Evolutionary conservation across 2,329 filamentous ascomycete genomes (phyloP).

Genomic region (Aspergillus hiratsukae): DNA sequence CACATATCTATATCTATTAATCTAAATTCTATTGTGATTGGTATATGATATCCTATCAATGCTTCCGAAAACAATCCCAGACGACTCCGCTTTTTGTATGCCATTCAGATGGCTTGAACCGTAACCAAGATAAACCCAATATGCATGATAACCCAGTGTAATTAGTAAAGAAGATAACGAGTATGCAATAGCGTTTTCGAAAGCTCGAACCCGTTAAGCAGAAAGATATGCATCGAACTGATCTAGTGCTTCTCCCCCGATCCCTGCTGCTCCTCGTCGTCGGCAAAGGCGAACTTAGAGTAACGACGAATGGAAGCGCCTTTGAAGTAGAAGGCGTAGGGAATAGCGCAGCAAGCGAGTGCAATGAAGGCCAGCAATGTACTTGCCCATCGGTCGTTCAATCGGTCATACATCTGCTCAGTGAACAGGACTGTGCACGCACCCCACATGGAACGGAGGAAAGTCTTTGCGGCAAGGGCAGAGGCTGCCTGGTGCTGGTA

Average conservation of each 20-base stretch:
- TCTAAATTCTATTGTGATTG: not conserved
- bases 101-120: not conserved
- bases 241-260: constrained; percentile 3
- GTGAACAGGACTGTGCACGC: constrained; percentile 75
- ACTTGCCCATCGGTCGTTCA: constrained; percentile 73
- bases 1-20: not conserved
- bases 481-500: constrained; percentile 74
- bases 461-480: constrained; percentile 77
- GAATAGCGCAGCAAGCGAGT: constrained; percentile 74
- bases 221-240: not conserved
- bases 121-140: not conserved
- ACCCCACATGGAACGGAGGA: constrained; percentile 74
- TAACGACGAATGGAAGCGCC: constrained; percentile 65
- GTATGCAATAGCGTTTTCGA: not conserved
- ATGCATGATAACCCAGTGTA: not conserved
- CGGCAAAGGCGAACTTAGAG: constrained; percentile 68
- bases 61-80: not conserved
- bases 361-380: constrained; percentile 68
- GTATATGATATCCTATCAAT: not conserved
- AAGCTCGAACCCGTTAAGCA: not conserved
- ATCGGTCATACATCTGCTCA: constrained; percentile 69
- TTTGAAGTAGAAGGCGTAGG: constrained; percentile 75
- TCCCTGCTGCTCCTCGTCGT: constrained; percentile 46
- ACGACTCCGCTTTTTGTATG: not conserved
- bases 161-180: not conserved